phyloP scores from a whole-genome alignment of 148 eudicot genomes.

The Tetragonia tetragonoides region DNA sequence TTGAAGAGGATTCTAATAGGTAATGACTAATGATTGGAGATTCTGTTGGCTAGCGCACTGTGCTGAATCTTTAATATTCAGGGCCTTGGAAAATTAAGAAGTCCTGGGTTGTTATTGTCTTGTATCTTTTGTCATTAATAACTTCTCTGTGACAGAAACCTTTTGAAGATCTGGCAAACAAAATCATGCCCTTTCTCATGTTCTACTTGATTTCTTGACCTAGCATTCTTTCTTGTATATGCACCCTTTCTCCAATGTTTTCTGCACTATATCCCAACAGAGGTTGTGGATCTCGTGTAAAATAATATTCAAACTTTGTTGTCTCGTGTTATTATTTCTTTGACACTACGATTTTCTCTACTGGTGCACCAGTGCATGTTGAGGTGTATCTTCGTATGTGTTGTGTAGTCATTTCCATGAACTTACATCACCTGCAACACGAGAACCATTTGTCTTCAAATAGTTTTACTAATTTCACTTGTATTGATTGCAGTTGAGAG shows the following conservation, averaged over 20 bases:
- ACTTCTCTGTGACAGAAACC: neutral
- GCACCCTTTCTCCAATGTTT: neutral
- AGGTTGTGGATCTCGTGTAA: neutral
- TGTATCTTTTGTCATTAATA: neutral
- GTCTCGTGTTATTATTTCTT: neutral
- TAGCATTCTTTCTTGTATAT: neutral
- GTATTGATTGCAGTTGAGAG: slow-evolving; percentile 26
- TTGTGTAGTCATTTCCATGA: neutral
- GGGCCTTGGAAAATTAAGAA: neutral
- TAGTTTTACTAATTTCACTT: neutral
- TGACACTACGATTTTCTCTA: neutral
- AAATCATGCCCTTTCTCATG: neutral
- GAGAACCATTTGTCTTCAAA: neutral
- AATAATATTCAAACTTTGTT: neutral
- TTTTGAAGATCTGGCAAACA: neutral
- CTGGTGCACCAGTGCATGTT: neutral
- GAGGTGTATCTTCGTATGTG: neutral
- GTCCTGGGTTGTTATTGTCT: neutral
- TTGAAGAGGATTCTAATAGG: neutral
- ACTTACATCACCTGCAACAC: neutral
- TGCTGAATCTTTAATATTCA: neutral
- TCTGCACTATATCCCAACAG: neutral
- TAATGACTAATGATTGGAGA: neutral
- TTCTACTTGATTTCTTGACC: neutral
- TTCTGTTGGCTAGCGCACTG: neutral